Percentiles rank a stretch among this genome's conserved stretches.
Evolutionary conservation across 75 land plant genomes (phyloP).

Genomic region (Pseudotsuga menziesii): DNA sequence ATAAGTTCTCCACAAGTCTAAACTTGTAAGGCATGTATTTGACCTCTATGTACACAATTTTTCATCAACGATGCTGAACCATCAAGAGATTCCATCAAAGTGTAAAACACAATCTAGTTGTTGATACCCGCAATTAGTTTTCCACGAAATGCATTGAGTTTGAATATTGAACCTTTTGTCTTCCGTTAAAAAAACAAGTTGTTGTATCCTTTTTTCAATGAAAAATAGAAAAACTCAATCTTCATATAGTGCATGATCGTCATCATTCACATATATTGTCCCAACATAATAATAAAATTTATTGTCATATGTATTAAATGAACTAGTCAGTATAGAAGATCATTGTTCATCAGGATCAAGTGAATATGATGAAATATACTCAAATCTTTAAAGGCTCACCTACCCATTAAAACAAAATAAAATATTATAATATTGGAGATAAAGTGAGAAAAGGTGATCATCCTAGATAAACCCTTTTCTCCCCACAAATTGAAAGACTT

Average conservation of each 20-base stretch:
- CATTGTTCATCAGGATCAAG: slow-evolving; percentile 80
- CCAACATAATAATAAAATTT: slow-evolving; percentile 90
- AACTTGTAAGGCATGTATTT: no score
- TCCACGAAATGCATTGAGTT: slow-evolving; percentile 89
- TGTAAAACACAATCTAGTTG: slow-evolving; percentile 50
- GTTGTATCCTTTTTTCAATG: slow-evolving; percentile 41
- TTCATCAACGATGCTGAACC: slow-evolving; percentile 9
- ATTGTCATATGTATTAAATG: slow-evolving; percentile 78
- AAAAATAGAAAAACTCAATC: slow-evolving; percentile 78
- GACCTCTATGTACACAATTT: no score
- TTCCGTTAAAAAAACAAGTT: slow-evolving; percentile 76
- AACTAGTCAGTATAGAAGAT: slow-evolving; percentile 89
- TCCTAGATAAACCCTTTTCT: no score
- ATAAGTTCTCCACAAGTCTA: no score
- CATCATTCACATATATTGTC: slow-evolving; percentile 85
- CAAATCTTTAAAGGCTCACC: no score
- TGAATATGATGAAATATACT: slow-evolving; percentile 61
- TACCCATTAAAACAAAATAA: no score
- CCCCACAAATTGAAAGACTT: no score
- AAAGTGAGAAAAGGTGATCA: no score
- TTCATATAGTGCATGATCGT: slow-evolving; percentile 88
- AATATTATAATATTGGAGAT: no score
- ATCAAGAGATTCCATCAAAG: slow-evolving; percentile 35
- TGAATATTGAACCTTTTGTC: slow-evolving; percentile 95
- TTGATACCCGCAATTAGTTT: slow-evolving; percentile 96